phyloP scores from a whole-genome alignment of 768 basidiomycete genomes.

The Panus rudis region DNA sequence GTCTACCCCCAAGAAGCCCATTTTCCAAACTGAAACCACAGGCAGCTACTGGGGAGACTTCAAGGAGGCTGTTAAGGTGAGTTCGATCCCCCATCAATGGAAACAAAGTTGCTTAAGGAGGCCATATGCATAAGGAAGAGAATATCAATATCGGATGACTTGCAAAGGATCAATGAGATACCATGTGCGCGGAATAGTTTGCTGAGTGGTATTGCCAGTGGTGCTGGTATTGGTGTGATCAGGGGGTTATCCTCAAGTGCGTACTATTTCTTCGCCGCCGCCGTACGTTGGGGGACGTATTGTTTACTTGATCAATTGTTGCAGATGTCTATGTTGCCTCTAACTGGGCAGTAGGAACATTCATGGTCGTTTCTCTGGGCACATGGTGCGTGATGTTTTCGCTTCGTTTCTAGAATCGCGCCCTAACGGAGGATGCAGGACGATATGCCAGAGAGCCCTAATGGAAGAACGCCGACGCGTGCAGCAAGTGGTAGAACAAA shows the following conservation, averaged over 20 bases:
- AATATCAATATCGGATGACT: slow-evolving; percentile 42
- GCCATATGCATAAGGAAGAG: slow-evolving; percentile 32
- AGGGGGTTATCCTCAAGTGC: slow-evolving; percentile 59
- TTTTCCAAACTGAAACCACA: slow-evolving; percentile 27
- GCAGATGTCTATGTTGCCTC: slow-evolving; percentile 60
- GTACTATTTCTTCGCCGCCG: slow-evolving; percentile 18
- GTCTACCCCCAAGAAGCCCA: too few relatives aligned
- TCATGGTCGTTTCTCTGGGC: slow-evolving; percentile 56
- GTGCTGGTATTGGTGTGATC: slow-evolving; percentile 69
- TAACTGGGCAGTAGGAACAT: slow-evolving; percentile 77
- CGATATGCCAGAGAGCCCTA: slow-evolving; percentile 53
- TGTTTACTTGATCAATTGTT: neutral
- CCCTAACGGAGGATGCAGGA: slow-evolving; percentile 32
- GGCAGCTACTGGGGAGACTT: slow-evolving; percentile 28
- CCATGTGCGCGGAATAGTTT: slow-evolving; percentile 76
- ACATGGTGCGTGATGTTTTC: slow-evolving; percentile 62
- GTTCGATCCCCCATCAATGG: neutral
- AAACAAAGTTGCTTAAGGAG: neutral
- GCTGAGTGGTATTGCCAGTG: slow-evolving; percentile 73
- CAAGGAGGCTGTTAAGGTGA: slow-evolving; percentile 29
- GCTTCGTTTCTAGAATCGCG: neutral
- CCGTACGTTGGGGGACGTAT: neutral
- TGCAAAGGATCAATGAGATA: slow-evolving; percentile 56
- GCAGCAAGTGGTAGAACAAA: slow-evolving; percentile 50
- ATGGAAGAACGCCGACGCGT: slow-evolving; percentile 45